Evolutionary conservation across 2,329 filamentous ascomycete genomes (phyloP).

Genomic region (Coleophoma cylindrospora): DNA sequence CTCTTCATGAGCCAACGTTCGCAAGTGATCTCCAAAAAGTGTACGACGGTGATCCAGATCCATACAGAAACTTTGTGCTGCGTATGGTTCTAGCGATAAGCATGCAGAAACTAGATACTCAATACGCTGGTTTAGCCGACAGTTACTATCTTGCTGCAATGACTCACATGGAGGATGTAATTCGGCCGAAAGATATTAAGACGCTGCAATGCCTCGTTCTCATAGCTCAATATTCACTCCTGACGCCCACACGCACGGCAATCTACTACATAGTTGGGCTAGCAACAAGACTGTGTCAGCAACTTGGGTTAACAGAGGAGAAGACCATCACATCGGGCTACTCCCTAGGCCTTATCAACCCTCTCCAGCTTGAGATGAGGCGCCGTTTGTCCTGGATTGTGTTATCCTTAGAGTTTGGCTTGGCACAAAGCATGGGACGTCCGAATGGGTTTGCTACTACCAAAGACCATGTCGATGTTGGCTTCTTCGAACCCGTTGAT

Average conservation of each 20-base stretch:
- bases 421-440: conserved; percentile 83
- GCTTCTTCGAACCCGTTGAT: conserved; percentile 76
- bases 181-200: conserved; percentile 83
- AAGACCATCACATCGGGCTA: conserved; percentile 68
- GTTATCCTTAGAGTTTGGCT: conserved; percentile 79
- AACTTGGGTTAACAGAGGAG: conserved; percentile 82
- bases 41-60: conserved; percentile 68
- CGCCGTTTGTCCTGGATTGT: conserved; percentile 85
- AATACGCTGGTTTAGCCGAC: conserved; percentile 90
- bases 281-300: conserved; percentile 82
- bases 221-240: conserved; percentile 84
- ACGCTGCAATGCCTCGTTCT: conserved; percentile 86
- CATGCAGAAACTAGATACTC: conserved; percentile 83
- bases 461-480: conserved; percentile 78
- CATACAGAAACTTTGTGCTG: conserved; percentile 82
- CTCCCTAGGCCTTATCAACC: conserved; percentile 54
- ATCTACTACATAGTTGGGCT: conserved; percentile 92
- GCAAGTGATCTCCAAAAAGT: conserved; percentile 73
- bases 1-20: conserved; percentile 79
- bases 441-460: conserved; percentile 80
- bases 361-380: conserved; percentile 82
- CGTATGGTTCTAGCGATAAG: conserved; percentile 93
- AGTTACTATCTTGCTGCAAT: conserved; percentile 92
- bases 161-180: conserved; percentile 73
- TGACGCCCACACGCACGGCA: conserved; percentile 87